Conservation (phyloP, 768 basidiomycete genomes). For the Clitopilus hobsonii region DNA sequence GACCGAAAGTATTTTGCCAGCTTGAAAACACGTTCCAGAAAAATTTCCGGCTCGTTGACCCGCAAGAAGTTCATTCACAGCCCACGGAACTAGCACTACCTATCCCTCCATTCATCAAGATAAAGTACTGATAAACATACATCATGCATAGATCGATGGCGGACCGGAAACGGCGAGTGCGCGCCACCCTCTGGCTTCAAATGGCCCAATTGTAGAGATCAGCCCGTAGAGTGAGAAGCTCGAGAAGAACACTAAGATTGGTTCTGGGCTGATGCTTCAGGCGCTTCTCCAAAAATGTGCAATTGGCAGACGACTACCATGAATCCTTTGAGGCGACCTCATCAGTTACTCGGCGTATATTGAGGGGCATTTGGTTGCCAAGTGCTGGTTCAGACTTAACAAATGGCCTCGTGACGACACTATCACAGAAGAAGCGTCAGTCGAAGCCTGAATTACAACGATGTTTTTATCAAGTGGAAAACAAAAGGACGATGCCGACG, state of each 20-base stretch:
- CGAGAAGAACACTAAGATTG: no score
- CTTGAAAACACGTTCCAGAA: background rate
- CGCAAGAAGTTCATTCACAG: background rate
- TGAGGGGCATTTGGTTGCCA: slow-evolving; percentile 60
- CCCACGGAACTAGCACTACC: background rate
- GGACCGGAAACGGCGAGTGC: background rate
- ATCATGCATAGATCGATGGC: background rate
- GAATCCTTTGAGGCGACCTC: background rate
- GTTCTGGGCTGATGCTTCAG: no score
- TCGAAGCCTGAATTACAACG: slow-evolving; percentile 5
- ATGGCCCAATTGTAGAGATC: no score
- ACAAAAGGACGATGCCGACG: background rate
- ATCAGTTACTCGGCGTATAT: slow-evolving; percentile 27
- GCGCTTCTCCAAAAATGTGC: no score
- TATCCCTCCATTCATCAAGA: background rate
- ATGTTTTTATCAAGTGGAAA: background rate
- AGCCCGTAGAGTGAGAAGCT: no score
- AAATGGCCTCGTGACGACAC: slow-evolving; percentile 53
- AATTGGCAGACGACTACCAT: no score
- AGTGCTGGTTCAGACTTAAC: slow-evolving; percentile 48
- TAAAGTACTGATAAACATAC: background rate
- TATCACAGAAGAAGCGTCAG: slow-evolving; percentile 15
- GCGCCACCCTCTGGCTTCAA: background rate
- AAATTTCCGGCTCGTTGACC: background rate
- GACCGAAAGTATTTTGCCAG: background rate